These are phyloP conservation scores for Fusarium transvaalense DNA, from an alignment of 2,329 filamentous ascomycete genomes.

Conservation along the genomic window DNA sequence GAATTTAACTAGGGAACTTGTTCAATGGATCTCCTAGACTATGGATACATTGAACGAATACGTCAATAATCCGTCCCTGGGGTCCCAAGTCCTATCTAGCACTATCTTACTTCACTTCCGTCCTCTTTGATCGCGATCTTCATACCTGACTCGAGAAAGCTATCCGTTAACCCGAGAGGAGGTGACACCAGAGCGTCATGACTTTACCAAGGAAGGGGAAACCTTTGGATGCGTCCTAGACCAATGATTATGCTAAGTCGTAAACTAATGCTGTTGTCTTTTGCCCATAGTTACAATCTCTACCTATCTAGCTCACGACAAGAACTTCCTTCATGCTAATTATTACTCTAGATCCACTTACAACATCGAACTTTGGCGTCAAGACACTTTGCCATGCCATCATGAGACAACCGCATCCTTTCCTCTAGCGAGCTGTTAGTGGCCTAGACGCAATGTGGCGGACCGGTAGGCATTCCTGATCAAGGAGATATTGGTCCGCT, in stretches of 20 bases:
- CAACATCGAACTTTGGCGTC: constrained; percentile 20
- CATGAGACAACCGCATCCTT: constrained; percentile 15
- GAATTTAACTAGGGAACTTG: constrained; percentile 2
- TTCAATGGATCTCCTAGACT: neutral
- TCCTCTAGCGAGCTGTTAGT: constrained; percentile 31
- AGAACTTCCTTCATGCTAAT: neutral
- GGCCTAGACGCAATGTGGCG: constrained; percentile 6
- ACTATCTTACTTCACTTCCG: constrained; percentile 1
- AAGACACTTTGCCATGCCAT: constrained; percentile 25
- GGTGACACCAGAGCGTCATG: neutral
- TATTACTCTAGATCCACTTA: constrained; percentile 4
- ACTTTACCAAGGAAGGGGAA: constrained; percentile 6
- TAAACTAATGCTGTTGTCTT: neutral
- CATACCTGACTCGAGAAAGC: constrained; percentile 30
- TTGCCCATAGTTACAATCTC: neutral
- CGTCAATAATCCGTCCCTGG: constrained; percentile 1
- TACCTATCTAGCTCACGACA: neutral
- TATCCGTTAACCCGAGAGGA: constrained; percentile 10
- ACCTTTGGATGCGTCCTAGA: constrained; percentile 2
- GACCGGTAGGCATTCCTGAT: constrained; percentile 3
- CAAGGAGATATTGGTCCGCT: constrained; percentile 22
- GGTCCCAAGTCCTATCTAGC: neutral
- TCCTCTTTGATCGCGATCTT: constrained; percentile 24
- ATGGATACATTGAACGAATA: constrained; percentile 2
- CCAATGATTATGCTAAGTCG: constrained; percentile 10